Percentiles rank a stretch among this genome's conserved stretches.
phyloP scores from a whole-genome alignment of 208 protist genomes.

The Leishmania braziliensis region DNA sequence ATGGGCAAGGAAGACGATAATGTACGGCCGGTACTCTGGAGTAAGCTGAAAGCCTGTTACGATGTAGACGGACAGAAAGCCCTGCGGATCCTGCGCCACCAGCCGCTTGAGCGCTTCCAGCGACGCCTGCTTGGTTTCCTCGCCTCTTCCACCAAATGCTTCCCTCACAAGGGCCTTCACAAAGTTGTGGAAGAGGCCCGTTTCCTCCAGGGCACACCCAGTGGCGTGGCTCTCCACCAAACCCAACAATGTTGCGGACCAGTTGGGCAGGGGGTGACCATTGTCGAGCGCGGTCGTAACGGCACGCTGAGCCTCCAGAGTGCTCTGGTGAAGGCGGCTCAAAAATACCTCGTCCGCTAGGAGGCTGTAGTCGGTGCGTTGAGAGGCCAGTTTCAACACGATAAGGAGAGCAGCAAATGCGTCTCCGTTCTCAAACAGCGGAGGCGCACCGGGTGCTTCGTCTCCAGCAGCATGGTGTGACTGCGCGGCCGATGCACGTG shows the following conservation, averaged over 20 bases:
- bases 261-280: background rate
- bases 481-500: slow-evolving; percentile 1
- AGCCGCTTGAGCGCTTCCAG: slow-evolving; percentile 36
- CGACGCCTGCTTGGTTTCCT: slow-evolving; percentile 17
- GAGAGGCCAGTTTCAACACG: slow-evolving; percentile 5
- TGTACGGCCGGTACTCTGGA: slow-evolving; percentile 22
- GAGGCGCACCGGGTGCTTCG: background rate
- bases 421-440: background rate
- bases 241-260: slow-evolving; percentile 11
- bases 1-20: slow-evolving; percentile 40
- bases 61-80: slow-evolving; percentile 32
- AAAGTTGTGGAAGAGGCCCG: slow-evolving; percentile 3
- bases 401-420: slow-evolving; percentile 17
- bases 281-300: slow-evolving; percentile 11
- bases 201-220: slow-evolving; percentile 2
- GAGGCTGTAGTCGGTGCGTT: slow-evolving; percentile 18
- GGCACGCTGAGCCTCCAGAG: slow-evolving; percentile 5
- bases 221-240: slow-evolving; percentile 21
- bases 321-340: background rate
- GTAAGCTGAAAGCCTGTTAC: slow-evolving; percentile 23
- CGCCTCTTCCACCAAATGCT: slow-evolving; percentile 17
- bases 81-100: slow-evolving; percentile 28
- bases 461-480: background rate
- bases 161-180: slow-evolving; percentile 15
- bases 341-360: slow-evolving; percentile 6